phyloP scores from a whole-genome alignment of 768 basidiomycete species.

The Hypholoma fasciculare region DNA sequence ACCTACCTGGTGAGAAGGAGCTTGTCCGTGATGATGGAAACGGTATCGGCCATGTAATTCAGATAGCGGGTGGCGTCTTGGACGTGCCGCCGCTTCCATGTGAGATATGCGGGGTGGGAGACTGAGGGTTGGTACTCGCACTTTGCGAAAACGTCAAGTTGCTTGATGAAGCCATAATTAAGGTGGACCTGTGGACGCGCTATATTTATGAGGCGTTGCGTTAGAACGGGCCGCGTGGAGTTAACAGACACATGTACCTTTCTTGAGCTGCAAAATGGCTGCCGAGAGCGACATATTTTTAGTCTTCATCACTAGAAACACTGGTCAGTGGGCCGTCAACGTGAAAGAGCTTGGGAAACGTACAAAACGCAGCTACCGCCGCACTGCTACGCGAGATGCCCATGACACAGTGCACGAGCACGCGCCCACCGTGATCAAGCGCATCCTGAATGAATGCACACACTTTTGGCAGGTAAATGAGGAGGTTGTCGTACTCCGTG shows the following conservation, averaged over 20 bases:
- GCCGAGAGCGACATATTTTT: constrained; percentile 37
- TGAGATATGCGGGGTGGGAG: constrained; percentile 43
- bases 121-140: constrained; percentile 48
- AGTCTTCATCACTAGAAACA: constrained; percentile 48
- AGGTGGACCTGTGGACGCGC: constrained; percentile 42
- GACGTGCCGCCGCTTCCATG: constrained; percentile 58
- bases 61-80: constrained; percentile 56
- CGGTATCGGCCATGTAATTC: constrained; percentile 51
- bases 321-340: neutral
- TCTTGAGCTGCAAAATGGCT: constrained; percentile 50
- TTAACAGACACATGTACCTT: constrained; percentile 34
- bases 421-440: constrained; percentile 48
- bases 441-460: constrained; percentile 66
- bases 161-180: constrained; percentile 58
- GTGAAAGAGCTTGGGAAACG: constrained; percentile 21
- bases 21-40: constrained; percentile 47
- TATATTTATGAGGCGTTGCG: constrained; percentile 12
- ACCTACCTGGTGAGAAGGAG: constrained; percentile 53
- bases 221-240: neutral
- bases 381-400: constrained; percentile 72
- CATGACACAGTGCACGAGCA: constrained; percentile 75
- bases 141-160: constrained; percentile 53
- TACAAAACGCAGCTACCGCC: constrained; percentile 55
- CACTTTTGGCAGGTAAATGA: constrained; percentile 61
- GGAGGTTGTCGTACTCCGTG: constrained; percentile 51